phyloP scores from a whole-genome alignment of 805 yeast genomes.

The Sugiyamaella boreocaroliniensis region DNA sequence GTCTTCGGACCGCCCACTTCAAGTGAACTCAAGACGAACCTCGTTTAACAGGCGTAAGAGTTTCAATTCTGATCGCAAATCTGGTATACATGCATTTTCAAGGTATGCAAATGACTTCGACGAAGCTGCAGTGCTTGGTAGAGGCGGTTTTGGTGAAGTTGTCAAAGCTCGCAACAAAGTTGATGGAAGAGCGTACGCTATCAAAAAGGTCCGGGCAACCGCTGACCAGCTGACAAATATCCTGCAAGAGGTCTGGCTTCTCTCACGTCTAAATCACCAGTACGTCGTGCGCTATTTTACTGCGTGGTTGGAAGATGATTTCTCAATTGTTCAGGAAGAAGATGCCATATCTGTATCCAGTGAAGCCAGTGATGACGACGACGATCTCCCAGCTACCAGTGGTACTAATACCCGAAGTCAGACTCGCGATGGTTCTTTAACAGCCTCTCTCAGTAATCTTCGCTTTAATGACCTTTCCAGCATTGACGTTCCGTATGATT shows the following conservation, averaged over 20 bases:
- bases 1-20: neutral
- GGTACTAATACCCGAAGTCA: neutral
- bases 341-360: constrained; percentile 24
- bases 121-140: constrained; percentile 83
- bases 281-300: constrained; percentile 95
- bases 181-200: constrained; percentile 93
- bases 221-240: constrained; percentile 74
- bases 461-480: constrained; percentile 12
- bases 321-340: constrained; percentile 31
- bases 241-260: constrained; percentile 81
- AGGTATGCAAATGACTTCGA: constrained; percentile 91
- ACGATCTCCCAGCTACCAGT: neutral
- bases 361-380: neutral
- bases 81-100: constrained; percentile 36
- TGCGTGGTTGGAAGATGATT: constrained; percentile 89
- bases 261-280: constrained; percentile 89
- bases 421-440: constrained; percentile 1
- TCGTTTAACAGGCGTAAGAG: neutral
- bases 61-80: constrained; percentile 1
- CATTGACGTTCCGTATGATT: constrained; percentile 20
- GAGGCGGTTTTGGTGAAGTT: constrained; percentile 97
- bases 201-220: constrained; percentile 81
- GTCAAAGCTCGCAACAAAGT: constrained; percentile 91
- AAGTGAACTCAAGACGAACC: neutral
- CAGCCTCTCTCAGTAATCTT: constrained; percentile 1